Conservation (phyloP, 2,329 filamentous ascomycete genomes). For the Aspergillus latus region DNA sequence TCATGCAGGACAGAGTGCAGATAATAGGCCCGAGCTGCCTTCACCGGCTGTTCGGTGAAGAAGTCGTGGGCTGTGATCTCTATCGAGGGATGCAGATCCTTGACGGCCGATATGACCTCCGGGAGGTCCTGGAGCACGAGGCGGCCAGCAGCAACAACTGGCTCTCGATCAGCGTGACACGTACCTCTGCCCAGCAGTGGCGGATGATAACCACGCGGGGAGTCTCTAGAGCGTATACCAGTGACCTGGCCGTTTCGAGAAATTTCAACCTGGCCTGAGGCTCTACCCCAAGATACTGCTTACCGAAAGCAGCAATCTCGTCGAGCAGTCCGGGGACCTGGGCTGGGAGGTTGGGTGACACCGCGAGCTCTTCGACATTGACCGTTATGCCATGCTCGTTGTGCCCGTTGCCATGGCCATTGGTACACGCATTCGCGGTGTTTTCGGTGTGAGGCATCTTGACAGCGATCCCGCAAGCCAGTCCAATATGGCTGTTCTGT, state of each 20-base stretch:
- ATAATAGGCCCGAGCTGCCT: conserved; percentile 40
- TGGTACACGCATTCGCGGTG: neutral
- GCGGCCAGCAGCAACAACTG: conserved; percentile 31
- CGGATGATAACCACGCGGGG: conserved; percentile 51
- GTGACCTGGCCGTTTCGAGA: conserved; percentile 17
- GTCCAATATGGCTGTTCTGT: neutral
- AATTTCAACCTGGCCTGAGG: conserved; percentile 13
- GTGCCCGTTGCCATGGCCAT: neutral
- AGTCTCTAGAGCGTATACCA: conserved; percentile 40
- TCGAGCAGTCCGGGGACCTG: conserved; percentile 10
- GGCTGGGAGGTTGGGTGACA: neutral
- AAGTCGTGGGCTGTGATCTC: conserved; percentile 48
- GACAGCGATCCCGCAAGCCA: neutral
- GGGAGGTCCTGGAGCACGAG: conserved; percentile 53
- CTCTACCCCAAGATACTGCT: conserved; percentile 1
- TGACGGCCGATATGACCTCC: conserved; percentile 32
- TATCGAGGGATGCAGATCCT: conserved; percentile 19
- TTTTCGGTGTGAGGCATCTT: neutral
- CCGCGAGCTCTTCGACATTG: neutral
- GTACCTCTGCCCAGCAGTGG: conserved; percentile 47
- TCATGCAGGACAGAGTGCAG: conserved; percentile 26
- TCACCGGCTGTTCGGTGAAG: conserved; percentile 48
- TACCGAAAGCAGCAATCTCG: conserved; percentile 10
- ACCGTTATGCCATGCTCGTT: neutral
- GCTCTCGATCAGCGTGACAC: neutral